phyloP scores from a whole-genome alignment of 495 filamentous ascomycete species.

The Hyaloscypha finlandica region DNA sequence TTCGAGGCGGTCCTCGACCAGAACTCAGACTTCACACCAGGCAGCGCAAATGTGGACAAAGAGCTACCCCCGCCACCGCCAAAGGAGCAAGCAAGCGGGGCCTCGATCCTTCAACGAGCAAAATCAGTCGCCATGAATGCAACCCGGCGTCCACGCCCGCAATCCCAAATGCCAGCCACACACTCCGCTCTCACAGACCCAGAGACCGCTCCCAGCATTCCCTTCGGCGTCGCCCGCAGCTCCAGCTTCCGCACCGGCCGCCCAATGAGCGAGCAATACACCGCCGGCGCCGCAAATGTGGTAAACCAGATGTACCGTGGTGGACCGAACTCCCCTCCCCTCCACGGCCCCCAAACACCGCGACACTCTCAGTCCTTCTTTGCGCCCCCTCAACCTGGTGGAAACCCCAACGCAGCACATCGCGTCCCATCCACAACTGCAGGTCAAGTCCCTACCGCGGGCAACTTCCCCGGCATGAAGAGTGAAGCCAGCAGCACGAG shows the following conservation, averaged over 20 bases:
- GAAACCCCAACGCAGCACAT: constrained; percentile 31
- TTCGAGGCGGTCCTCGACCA: constrained; percentile 92
- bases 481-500: constrained; percentile 64
- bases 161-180: constrained; percentile 41
- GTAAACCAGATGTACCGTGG: constrained; percentile 85
- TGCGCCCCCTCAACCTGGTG: constrained; percentile 37
- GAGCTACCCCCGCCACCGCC: constrained; percentile 80
- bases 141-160: constrained; percentile 53
- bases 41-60: constrained; percentile 64
- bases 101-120: constrained; percentile 73
- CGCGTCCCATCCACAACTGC: constrained; percentile 32
- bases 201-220: constrained; percentile 81
- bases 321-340: constrained; percentile 56
- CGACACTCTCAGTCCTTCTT: constrained; percentile 49
- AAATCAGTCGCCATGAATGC: constrained; percentile 63
- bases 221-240: constrained; percentile 62
- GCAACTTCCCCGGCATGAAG: constrained; percentile 56
- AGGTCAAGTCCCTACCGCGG: constrained; percentile 45
- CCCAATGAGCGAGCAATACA: constrained; percentile 71
- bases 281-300: constrained; percentile 63
- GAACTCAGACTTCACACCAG: constrained; percentile 56
- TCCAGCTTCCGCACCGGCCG: constrained; percentile 61
- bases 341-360: constrained; percentile 49
- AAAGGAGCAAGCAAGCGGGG: constrained; percentile 51
- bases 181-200: constrained; percentile 60